Percentiles rank a stretch among this genome's conserved stretches.
Conservation (phyloP, 2,329 filamentous ascomycete species). For the Fusarium equiseti region DNA sequence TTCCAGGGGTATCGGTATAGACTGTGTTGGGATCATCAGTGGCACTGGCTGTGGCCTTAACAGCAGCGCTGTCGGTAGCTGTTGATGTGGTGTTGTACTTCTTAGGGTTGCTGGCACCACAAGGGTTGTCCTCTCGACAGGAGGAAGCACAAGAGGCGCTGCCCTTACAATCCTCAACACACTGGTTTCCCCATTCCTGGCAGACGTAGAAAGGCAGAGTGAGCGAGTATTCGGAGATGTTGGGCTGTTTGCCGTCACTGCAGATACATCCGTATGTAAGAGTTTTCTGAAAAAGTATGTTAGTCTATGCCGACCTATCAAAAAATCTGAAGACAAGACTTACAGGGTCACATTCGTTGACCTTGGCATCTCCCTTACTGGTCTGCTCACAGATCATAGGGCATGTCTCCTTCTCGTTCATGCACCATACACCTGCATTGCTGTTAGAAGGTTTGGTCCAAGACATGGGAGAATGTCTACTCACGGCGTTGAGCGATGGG, state of each 20-base stretch:
- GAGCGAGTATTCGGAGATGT: slow-evolving; percentile 80
- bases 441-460: slow-evolving; percentile 36
- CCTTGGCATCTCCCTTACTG: slow-evolving; percentile 62
- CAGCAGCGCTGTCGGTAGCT: slow-evolving; percentile 52
- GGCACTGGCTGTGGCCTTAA: slow-evolving; percentile 54
- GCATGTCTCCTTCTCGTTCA: slow-evolving; percentile 71
- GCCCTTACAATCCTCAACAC: slow-evolving; percentile 67
- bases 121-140: slow-evolving; percentile 77
- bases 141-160: slow-evolving; percentile 68
- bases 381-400: slow-evolving; percentile 78
- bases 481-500: slow-evolving; percentile 63
- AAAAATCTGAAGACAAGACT: slow-evolving; percentile 40
- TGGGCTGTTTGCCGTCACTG: slow-evolving; percentile 73
- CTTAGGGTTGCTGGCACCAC: slow-evolving; percentile 75
- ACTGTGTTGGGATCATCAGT: slow-evolving; percentile 54
- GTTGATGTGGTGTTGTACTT: slow-evolving; percentile 67
- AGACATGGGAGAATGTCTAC: slow-evolving; percentile 41
- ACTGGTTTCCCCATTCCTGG: slow-evolving; percentile 77
- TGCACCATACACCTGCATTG: slow-evolving; percentile 72
- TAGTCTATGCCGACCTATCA: background rate
- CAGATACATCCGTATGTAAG: slow-evolving; percentile 81
- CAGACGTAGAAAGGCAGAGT: slow-evolving; percentile 84
- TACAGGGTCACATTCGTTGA: slow-evolving; percentile 78
- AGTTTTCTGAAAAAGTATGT: slow-evolving; percentile 56
- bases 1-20: slow-evolving; percentile 44